Base-by-base conservation (phyloP, 2,329 filamentous ascomycete genomes). In the Penicillium frequentans region DNA sequence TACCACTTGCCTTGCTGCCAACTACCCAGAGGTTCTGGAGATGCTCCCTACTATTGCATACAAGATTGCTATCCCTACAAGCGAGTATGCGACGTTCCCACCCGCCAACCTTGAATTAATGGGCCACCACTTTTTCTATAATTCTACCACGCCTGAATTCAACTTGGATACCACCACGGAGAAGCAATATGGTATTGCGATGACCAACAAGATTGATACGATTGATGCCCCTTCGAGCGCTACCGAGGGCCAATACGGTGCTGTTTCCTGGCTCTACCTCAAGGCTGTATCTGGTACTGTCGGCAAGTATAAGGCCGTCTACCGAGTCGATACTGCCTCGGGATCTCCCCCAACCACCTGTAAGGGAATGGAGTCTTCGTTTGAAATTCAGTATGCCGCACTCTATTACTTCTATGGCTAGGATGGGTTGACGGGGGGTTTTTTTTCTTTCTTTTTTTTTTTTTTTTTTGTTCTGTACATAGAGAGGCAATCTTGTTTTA, bases 241-340 rank as follows among this genome's bases (percentile, higher is more conserved):
- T 0, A 73, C 83, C 5, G 73, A 76, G 16, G 91, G 90, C 10
- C 82, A 78, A 35, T 76, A 89, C 67, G 82, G 82, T 10, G 88
- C 90, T 7, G 91, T 96, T 1, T 69, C 88, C 0, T 97, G 93
- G 92, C 80, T 98, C 60, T 90, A 89, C 72, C 83, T 97, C 6
- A 72, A 71, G 5, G 68, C 74, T 5, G 78, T 81, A 24, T 71
- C 76, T 46, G 82, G 80, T 29, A 83, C 82, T n/a, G 87, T 85
- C 1, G 84, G 84, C 2, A 77, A 80, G 45, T 84, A 90, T 64
- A 84, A 87, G 71, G 86, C 91, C 71, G 87, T 96, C 24, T 98
- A 93, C 77, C 85, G 93, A 13, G 78, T 97, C 45, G 83, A 90
- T 67, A 98, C 93, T 11, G 91, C 89, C 1, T 93, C 92, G 26